phyloP scores from a whole-genome alignment of 805 yeast species.

The Candida boidinii region DNA sequence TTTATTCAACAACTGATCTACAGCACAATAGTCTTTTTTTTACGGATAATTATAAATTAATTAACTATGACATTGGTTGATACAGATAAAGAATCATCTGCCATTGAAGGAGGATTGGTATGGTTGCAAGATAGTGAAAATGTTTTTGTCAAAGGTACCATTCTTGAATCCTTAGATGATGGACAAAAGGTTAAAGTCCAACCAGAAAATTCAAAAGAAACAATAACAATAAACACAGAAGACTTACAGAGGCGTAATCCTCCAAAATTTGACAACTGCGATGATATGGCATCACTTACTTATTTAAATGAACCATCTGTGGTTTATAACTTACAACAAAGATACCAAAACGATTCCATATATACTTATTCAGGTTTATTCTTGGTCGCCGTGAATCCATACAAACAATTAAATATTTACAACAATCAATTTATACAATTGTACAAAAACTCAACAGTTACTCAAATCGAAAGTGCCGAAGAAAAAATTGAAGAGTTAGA shows the following conservation, averaged over 20 bases:
- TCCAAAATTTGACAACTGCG: slow-evolving; percentile 77
- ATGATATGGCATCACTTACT: slow-evolving; percentile 94
- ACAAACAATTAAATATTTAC: slow-evolving; percentile 66
- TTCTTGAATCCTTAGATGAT: slow-evolving; percentile 33
- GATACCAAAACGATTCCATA: slow-evolving; percentile 72
- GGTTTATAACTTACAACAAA: slow-evolving; percentile 67
- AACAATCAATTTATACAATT: slow-evolving; percentile 44
- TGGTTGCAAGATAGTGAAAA: slow-evolving; percentile 64
- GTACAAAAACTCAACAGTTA: slow-evolving; percentile 23
- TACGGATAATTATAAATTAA: too few relatives aligned
- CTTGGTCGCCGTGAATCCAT: slow-evolving; percentile 92
- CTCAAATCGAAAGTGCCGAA: slow-evolving; percentile 29
- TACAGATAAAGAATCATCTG: neutral
- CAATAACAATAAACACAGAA: slow-evolving; percentile 29
- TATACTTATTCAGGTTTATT: slow-evolving; percentile 95
- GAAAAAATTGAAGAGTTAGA: too few relatives aligned
- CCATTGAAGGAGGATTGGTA: slow-evolving; percentile 43
- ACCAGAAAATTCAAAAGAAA: slow-evolving; percentile 11
- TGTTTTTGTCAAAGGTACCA: slow-evolving; percentile 53
- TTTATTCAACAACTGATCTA: too few relatives aligned
- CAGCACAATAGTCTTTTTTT: too few relatives aligned
- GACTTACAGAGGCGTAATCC: slow-evolving; percentile 73
- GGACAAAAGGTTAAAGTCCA: slow-evolving; percentile 28
- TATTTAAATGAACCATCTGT: slow-evolving; percentile 93
- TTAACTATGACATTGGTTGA: neutral